A percentile compares a stretch with the other conserved stretches of the same genome.
These are phyloP conservation scores for Didymella segeticola DNA, from an alignment of 2,329 filamentous ascomycete species.

Conservation along the genomic window DNA sequence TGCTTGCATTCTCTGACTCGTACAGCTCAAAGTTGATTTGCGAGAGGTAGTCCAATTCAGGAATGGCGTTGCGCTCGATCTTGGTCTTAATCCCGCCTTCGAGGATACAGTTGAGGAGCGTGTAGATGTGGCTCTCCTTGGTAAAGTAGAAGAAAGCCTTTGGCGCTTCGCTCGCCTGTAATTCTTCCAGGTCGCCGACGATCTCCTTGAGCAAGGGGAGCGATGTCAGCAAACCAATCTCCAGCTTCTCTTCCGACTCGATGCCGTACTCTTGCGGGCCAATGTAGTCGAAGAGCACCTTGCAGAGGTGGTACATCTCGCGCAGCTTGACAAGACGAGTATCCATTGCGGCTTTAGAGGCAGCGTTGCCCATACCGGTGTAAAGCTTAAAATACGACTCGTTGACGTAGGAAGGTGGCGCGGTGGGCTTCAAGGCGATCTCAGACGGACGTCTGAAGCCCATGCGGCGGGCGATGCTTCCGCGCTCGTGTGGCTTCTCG, in stretches of 20 bases:
- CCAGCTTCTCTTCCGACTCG: slow-evolving; percentile 93
- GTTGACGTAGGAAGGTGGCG: slow-evolving; percentile 47
- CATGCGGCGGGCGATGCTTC: slow-evolving; percentile 55
- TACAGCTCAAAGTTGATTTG: slow-evolving; percentile 99
- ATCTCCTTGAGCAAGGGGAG: slow-evolving; percentile 95
- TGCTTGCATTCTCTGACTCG: slow-evolving; percentile 79
- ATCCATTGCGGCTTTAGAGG: slow-evolving; percentile 79
- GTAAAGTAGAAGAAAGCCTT: slow-evolving; percentile 99
- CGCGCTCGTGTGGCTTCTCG: slow-evolving; percentile 46
- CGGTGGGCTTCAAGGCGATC: slow-evolving; percentile 31
- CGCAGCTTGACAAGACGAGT: slow-evolving; percentile 85
- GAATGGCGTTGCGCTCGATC: slow-evolving; percentile 92
- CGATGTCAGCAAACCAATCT: slow-evolving; percentile 94
- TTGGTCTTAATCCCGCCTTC: slow-evolving; percentile 97
- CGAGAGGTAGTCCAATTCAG: slow-evolving; percentile 94
- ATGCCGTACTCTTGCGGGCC: slow-evolving; percentile 99
- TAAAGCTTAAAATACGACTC: slow-evolving; percentile 89
- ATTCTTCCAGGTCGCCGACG: slow-evolving; percentile 93
- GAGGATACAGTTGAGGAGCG: slow-evolving; percentile 94
- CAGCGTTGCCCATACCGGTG: slow-evolving; percentile 67
- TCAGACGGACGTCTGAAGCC: slow-evolving; percentile 62
- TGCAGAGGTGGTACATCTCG: slow-evolving; percentile 91
- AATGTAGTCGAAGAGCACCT: slow-evolving; percentile 97
- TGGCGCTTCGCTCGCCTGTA: slow-evolving; percentile 91
- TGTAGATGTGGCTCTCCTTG: slow-evolving; percentile 99